A percentile compares a stretch with the other conserved stretches of the same genome.
Conservation (phyloP, 1,139 yeast species). For the Yarrowia galli region DNA sequence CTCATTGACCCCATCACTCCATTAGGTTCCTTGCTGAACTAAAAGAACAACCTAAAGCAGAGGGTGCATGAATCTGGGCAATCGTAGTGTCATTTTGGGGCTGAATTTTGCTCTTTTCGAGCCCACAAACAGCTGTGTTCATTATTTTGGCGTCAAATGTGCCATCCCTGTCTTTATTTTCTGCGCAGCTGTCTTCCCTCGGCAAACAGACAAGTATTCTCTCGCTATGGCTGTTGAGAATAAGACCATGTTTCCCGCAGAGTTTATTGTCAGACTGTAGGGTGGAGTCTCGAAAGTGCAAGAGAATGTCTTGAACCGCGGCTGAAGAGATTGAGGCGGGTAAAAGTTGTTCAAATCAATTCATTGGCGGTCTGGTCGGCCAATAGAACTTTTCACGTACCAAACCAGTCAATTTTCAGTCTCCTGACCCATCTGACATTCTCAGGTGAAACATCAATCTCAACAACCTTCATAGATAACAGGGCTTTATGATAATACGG, state of each 20-base stretch:
- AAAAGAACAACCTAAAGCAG: constrained; percentile 27
- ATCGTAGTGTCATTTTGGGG: constrained; percentile 5
- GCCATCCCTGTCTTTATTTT: background rate
- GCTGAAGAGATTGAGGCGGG: too few relatives aligned
- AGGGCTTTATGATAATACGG: background rate
- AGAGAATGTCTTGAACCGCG: too few relatives aligned
- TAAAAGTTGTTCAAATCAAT: too few relatives aligned
- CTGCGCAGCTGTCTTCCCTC: background rate
- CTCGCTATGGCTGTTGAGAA: background rate
- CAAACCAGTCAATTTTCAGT: too few relatives aligned
- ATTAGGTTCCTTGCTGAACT: constrained; percentile 20
- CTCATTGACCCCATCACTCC: too few relatives aligned
- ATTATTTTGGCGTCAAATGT: too few relatives aligned
- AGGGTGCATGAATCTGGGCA: constrained; percentile 24
- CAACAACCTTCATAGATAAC: constrained; percentile 1
- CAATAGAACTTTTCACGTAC: too few relatives aligned
- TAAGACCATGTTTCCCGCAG: constrained; percentile 30
- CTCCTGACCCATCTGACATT: too few relatives aligned
- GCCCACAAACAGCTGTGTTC: background rate
- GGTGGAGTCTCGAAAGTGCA: too few relatives aligned
- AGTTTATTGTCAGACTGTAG: constrained; percentile 15
- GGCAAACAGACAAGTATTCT: background rate
- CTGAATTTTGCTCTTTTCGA: background rate
- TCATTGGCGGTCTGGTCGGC: too few relatives aligned
- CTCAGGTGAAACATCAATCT: background rate